phyloP scores from a whole-genome alignment of 2,329 filamentous ascomycete genomes.

The Cladosporium sp. region DNA sequence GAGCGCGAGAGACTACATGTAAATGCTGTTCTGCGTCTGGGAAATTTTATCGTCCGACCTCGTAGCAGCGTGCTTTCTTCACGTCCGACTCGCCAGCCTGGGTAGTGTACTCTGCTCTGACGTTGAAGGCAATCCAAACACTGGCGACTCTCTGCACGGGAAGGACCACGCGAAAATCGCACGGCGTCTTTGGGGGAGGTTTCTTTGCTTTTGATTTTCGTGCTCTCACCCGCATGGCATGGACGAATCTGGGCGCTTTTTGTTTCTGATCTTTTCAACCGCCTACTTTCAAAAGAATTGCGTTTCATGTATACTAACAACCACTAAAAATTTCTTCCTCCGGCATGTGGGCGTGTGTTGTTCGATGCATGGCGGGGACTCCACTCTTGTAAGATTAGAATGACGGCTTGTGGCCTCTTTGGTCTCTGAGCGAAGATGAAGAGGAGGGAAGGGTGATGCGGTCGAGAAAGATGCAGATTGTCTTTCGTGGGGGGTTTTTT shows the following conservation, averaged over 20 bases:
- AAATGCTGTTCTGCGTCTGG: slow-evolving; percentile 16
- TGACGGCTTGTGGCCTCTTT: no score
- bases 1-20: slow-evolving; percentile 87
- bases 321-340: not conserved
- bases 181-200: not conserved
- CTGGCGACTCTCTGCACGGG: slow-evolving; percentile 7
- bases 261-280: not conserved
- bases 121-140: not conserved
- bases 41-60: not conserved
- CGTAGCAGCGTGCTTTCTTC: not conserved
- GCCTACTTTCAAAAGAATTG: not conserved
- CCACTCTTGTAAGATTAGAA: not conserved
- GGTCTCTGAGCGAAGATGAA: not conserved
- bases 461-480: no score
- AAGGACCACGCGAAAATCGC: slow-evolving; percentile 22
- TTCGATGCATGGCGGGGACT: not conserved
- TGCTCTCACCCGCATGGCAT: not conserved
- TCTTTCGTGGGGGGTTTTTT: no score
- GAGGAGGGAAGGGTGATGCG: not conserved
- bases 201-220: not conserved
- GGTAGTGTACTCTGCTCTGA: not conserved
- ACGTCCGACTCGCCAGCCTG: not conserved
- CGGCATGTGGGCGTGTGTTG: not conserved
- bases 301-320: not conserved
- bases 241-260: not conserved